Evolutionary conservation across 257 asterid species (phyloP).

Genomic region (Scutellaria baicalensis): DNA sequence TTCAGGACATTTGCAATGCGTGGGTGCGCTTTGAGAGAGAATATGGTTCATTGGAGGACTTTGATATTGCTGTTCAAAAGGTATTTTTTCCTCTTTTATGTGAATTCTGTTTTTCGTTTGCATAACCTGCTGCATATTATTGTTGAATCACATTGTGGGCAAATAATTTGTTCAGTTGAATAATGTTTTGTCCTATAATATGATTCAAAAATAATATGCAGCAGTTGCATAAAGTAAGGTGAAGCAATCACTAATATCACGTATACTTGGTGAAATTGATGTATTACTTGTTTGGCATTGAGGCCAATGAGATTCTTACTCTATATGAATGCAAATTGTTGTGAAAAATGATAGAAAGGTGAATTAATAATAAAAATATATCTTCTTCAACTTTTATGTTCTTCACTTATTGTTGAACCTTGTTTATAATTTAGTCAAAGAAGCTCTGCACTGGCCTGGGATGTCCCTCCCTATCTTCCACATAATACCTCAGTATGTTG

Average conservation of each 20-base stretch:
- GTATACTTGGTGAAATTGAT: background rate
- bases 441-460: background rate
- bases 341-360: background rate
- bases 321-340: background rate
- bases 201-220: too few relatives aligned
- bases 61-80: conserved; percentile 81
- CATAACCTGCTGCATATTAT: background rate
- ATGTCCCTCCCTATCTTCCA: background rate
- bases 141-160: background rate
- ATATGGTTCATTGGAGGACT: conserved; percentile 72
- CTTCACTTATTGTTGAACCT: background rate
- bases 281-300: background rate
- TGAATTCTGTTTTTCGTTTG: background rate
- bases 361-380: background rate
- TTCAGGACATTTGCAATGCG: conserved; percentile 91
- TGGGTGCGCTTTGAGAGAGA: conserved; percentile 98
- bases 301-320: too few relatives aligned
- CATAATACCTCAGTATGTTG: background rate
- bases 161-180: too few relatives aligned
- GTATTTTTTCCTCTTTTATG: conserved; percentile 27
- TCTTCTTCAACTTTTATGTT: background rate
- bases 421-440: background rate
- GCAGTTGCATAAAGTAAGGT: too few relatives aligned
- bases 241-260: too few relatives aligned
- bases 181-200: too few relatives aligned